Evolutionary conservation across 2,329 filamentous ascomycete genomes (phyloP).

Genomic region (Gaeumannomyces tritici): DNA sequence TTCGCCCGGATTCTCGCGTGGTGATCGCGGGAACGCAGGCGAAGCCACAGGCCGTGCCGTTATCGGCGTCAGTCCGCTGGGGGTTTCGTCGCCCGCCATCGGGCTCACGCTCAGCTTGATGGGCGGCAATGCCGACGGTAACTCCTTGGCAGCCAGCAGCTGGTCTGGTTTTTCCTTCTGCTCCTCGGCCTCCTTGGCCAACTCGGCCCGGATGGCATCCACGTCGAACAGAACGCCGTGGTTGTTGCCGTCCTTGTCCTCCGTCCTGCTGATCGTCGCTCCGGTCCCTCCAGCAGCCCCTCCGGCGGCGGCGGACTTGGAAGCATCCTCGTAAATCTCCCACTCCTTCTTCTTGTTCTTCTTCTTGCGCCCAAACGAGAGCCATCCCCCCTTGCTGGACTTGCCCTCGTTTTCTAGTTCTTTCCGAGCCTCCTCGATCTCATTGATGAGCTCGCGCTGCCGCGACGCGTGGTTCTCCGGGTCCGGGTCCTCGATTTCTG

Average conservation of each 20-base stretch:
- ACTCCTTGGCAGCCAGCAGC: slow-evolving; percentile 59
- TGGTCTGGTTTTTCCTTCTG: slow-evolving; percentile 20
- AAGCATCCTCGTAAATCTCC: slow-evolving; percentile 79
- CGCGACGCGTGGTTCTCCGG: slow-evolving; percentile 83
- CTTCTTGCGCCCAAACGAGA: slow-evolving; percentile 76
- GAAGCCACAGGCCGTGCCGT: slow-evolving; percentile 8
- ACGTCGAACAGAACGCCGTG: slow-evolving; percentile 80
- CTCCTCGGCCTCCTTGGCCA: slow-evolving; percentile 56
- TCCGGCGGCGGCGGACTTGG: slow-evolving; percentile 1
- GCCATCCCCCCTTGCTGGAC: slow-evolving; percentile 48
- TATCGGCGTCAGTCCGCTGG: slow-evolving; percentile 20
- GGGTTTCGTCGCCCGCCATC: neutral
- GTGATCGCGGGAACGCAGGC: slow-evolving; percentile 17
- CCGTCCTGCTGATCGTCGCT: slow-evolving; percentile 24
- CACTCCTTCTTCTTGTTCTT: slow-evolving; percentile 75
- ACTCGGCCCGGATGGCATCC: slow-evolving; percentile 81
- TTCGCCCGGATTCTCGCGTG: slow-evolving; percentile 27
- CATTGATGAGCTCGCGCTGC: slow-evolving; percentile 87
- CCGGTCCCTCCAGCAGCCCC: slow-evolving; percentile 5
- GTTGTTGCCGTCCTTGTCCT: slow-evolving; percentile 42
- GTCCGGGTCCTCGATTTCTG: slow-evolving; percentile 93
- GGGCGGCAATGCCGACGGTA: slow-evolving; percentile 79
- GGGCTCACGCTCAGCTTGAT: slow-evolving; percentile 63
- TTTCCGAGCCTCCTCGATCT: slow-evolving; percentile 89
- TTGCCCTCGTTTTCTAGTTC: slow-evolving; percentile 74